Evolutionary conservation across 495 filamentous ascomycete genomes (phyloP).

Genomic region (Aspergillus avenaceus): DNA sequence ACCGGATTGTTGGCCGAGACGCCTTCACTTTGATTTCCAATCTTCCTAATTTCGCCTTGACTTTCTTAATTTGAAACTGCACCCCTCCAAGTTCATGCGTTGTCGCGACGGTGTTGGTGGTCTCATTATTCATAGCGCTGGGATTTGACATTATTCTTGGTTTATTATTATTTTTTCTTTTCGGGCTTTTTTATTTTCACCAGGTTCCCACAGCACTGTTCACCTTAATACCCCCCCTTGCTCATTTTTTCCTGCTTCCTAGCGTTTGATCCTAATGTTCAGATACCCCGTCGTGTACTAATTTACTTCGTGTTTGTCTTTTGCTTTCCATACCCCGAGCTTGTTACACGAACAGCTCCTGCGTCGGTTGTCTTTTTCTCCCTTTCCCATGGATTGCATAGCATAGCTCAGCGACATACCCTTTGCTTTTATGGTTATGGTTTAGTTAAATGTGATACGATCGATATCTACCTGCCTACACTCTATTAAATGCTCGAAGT

Average conservation of each 20-base stretch:
- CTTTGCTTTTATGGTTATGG: background rate
- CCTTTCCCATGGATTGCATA: constrained; percentile 6
- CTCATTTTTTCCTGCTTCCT: background rate
- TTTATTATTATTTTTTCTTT: too few species aligned
- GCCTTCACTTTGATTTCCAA: background rate
- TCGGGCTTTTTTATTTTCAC: background rate
- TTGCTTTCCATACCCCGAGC: constrained; percentile 20
- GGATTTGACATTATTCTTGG: too few species aligned
- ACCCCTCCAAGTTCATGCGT: constrained; percentile 1
- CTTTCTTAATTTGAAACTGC: background rate
- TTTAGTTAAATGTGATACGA: too few species aligned
- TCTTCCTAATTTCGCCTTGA: background rate
- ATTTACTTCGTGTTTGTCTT: background rate
- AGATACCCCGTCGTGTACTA: constrained; percentile 25
- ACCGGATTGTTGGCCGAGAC: constrained; percentile 1
- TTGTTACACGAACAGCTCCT: constrained; percentile 17
- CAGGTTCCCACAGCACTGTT: background rate
- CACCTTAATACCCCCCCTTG: constrained; percentile 2
- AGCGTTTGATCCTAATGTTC: constrained; percentile 8
- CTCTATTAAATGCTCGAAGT: too few species aligned
- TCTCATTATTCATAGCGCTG: background rate
- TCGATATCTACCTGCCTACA: too few species aligned
- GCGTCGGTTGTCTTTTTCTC: too few species aligned
- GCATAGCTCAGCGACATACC: constrained; percentile 20
- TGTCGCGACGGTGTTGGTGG: constrained; percentile 13